Conservation (phyloP, 2,329 filamentous ascomycete species). For the Botrytis medusae region DNA sequence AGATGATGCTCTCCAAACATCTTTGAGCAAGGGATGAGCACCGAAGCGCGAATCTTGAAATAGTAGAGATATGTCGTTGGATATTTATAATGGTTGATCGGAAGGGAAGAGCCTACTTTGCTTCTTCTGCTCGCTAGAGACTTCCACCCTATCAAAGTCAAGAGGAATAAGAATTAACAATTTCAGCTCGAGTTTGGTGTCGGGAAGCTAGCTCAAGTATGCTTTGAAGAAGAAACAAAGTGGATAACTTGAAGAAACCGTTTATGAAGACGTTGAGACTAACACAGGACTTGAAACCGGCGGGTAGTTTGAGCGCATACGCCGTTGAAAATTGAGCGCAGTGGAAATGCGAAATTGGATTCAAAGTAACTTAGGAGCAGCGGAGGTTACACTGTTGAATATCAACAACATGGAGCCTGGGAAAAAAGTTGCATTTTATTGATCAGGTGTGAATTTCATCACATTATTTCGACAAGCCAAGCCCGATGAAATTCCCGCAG, state of each 20-base stretch:
- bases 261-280: background rate
- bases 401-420: background rate
- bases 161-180: background rate
- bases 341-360: background rate
- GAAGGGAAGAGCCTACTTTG: background rate
- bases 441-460: too few species aligned
- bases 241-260: background rate
- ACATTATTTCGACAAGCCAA: too few species aligned
- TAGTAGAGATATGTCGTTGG: background rate
- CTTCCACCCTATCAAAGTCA: background rate
- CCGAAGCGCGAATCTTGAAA: background rate
- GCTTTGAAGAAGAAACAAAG: background rate
- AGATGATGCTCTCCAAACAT: background rate
- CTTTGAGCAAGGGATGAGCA: background rate
- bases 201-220: background rate
- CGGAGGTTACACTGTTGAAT: background rate
- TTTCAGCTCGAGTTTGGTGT: too few species aligned
- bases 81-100: background rate
- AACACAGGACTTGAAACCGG: background rate
- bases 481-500: too few species aligned
- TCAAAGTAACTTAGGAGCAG: background rate
- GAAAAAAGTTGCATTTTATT: background rate
- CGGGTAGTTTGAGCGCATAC: background rate
- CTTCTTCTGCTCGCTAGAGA: background rate
- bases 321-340: too few species aligned